phyloP scores from a whole-genome alignment of 2,329 filamentous ascomycete genomes.

The Coniochaeta prunicola region DNA sequence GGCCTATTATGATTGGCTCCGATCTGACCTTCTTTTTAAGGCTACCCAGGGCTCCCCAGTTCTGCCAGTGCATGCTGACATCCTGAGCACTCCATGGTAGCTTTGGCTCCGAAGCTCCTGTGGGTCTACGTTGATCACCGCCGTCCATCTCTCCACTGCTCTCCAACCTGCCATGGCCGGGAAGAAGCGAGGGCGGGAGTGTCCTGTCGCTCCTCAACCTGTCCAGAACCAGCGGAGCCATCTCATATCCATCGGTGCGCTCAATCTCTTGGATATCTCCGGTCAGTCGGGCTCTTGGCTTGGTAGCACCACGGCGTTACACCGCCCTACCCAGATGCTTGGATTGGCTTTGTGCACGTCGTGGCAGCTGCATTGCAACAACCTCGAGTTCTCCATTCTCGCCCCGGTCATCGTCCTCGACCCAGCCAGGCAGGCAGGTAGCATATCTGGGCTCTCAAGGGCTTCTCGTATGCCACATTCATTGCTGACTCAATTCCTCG shows the following conservation, averaged over 20 bases:
- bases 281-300: not conserved
- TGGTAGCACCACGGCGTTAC: constrained; percentile 1
- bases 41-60: not conserved
- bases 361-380: not conserved
- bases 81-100: too few relatives aligned
- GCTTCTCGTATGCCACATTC: too few relatives aligned
- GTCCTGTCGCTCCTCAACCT: not conserved
- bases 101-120: not conserved
- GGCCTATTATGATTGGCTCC: not conserved
- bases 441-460: not conserved
- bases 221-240: not conserved
- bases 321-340: not conserved
- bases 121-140: not conserved
- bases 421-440: not conserved
- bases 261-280: not conserved
- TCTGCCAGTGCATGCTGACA: not conserved
- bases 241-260: not conserved
- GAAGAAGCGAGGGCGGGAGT: not conserved
- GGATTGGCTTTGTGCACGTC: not conserved
- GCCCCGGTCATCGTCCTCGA: not conserved
- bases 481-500: not conserved
- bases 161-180: not conserved
- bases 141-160: not conserved
- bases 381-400: not conserved
- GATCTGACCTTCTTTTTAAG: not conserved